phyloP scores from a whole-genome alignment of 1,139 yeast species.

The Yarrowia galli region DNA sequence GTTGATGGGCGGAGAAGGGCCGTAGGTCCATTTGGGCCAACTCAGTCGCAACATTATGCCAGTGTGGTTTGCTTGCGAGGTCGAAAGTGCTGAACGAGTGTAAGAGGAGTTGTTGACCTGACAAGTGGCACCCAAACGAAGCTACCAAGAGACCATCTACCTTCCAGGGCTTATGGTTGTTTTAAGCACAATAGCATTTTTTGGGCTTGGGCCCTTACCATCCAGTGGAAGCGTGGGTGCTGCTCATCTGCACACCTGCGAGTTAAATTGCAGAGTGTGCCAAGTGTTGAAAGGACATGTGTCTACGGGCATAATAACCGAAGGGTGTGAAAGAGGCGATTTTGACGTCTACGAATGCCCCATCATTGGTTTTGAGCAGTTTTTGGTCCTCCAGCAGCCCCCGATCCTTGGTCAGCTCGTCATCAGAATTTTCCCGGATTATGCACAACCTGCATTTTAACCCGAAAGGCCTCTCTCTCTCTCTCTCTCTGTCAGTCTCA shows the following conservation, averaged over 20 bases:
- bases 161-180: neutral
- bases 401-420: neutral
- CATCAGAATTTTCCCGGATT: constrained; percentile 9
- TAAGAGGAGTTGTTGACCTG: too few relatives aligned
- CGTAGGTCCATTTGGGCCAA: constrained; percentile 32
- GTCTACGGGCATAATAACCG: neutral
- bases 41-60: neutral
- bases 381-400: neutral
- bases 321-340: neutral
- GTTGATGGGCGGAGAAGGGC: constrained; percentile 13
- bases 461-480: constrained; percentile 6
- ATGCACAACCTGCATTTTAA: constrained; percentile 21
- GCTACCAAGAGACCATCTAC: neutral
- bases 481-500: too few relatives aligned
- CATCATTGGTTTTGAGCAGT: neutral
- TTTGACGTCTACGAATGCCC: neutral
- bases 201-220: neutral
- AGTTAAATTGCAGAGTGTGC: constrained; percentile 2
- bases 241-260: neutral
- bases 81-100: too few relatives aligned
- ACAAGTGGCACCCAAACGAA: too few relatives aligned
- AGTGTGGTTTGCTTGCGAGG: too few relatives aligned
- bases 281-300: neutral
- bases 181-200: neutral
- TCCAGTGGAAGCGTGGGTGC: neutral